A percentile compares a stretch with the other conserved stretches of the same genome.
These are phyloP conservation scores for Rhododendron ferrugineum DNA, from an alignment of 148 eudicot genomes.

Conservation along the genomic window DNA sequence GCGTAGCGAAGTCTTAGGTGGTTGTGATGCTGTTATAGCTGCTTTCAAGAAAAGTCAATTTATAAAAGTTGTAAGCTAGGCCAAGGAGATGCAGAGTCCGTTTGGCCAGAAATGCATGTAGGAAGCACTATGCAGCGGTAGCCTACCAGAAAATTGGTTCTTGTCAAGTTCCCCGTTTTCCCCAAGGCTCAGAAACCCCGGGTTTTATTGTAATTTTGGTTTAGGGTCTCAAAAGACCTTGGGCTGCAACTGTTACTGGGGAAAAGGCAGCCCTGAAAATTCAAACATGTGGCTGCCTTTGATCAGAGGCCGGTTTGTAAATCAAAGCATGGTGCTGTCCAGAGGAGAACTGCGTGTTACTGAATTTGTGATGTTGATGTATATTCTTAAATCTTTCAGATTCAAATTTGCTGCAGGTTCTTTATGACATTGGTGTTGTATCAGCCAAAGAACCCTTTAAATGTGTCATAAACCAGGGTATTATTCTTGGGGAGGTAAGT, in stretches of 20 bases:
- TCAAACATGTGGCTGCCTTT: neutral
- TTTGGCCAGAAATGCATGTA: neutral
- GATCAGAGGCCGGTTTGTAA: neutral
- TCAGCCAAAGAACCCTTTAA: slow-evolving; percentile 98
- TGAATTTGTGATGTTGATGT: neutral
- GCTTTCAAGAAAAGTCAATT: neutral
- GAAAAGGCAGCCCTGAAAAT: neutral
- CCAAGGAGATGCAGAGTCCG: neutral
- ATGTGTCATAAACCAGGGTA: slow-evolving; percentile 98
- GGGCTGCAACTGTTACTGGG: neutral
- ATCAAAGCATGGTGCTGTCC: slow-evolving; percentile 1
- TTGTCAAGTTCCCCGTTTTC: neutral
- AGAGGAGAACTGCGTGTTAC: neutral
- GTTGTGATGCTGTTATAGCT: neutral
- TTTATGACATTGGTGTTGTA: slow-evolving; percentile 90
- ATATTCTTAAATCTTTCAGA: neutral
- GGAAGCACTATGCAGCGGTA: neutral
- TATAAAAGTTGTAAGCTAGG: neutral
- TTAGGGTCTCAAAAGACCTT: neutral
- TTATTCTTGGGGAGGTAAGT: slow-evolving; percentile 93
- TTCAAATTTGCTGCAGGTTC: slow-evolving; percentile 52
- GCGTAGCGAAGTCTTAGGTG: neutral
- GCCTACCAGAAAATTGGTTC: neutral
- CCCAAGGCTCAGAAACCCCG: neutral
- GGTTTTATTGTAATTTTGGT: neutral